A percentile compares a stretch with the other conserved stretches of the same genome.
These are phyloP conservation scores for Lunasporangiospora selenospora DNA, from an alignment of 192 early-diverging fungal species.

Conservation along the genomic window DNA sequence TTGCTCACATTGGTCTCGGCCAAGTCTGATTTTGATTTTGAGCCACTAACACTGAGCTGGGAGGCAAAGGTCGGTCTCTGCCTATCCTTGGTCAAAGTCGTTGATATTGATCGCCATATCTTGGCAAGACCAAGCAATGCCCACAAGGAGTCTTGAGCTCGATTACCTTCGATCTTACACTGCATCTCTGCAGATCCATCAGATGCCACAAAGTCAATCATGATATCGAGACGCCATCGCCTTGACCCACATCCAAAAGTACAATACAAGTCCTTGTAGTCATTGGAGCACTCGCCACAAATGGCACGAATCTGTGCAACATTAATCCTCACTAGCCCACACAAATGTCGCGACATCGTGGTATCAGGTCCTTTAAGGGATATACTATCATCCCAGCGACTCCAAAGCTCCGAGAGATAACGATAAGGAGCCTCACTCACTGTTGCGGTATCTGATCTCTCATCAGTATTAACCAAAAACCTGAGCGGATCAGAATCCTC, in stretches of 20 bases:
- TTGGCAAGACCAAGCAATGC: conserved; percentile 12
- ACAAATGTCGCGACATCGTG: conserved; percentile 10
- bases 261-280: conserved; percentile 11
- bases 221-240: conserved; percentile 16
- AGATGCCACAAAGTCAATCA: conserved; percentile 13
- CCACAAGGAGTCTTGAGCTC: conserved; percentile 29
- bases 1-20: no score
- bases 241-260: conserved; percentile 14
- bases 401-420: no score
- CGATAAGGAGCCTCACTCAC: no score
- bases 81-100: not conserved
- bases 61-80: not conserved
- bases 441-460: no score
- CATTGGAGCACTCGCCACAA: conserved; percentile 18
- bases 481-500: no score
- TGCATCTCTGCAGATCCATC: conserved; percentile 17
- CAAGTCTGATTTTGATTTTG: no score
- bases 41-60: not conserved
- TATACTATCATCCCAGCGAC: no score
- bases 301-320: conserved; percentile 8
- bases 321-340: conserved; percentile 9
- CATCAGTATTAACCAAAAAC: no score
- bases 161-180: conserved; percentile 4
- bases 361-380: no score
- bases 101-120: not conserved